Evolutionary conservation across 768 basidiomycete species (phyloP), one percentile per base, ranked within the genome.

Genomic region (Termitomyces sp.): DNA sequence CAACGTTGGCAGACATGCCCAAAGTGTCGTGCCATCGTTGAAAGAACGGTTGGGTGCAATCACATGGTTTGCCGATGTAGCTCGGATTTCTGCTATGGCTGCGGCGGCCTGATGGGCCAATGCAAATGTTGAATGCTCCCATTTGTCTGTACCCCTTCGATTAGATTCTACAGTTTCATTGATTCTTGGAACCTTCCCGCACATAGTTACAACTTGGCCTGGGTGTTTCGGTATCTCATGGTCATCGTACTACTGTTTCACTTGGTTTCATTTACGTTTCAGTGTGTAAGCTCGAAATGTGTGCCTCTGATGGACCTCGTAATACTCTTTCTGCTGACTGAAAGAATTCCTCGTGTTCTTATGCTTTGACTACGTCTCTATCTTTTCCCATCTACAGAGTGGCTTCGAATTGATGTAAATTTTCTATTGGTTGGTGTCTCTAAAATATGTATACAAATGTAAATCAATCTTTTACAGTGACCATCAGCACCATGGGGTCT

Each of bases 1-100:
- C 59, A 78, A 42, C 72, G 72, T 9, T 87, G 83, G 85, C 82
- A 86, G 62, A 85, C 81, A 0, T 88, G 86, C 64, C 85, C 85
- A 0, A 73, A 75, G 5, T 88, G 86, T 63, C 63, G 70, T 16
- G 71, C 76, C 6, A 73, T 87, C 47, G 75, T 87, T 32, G 86
- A 88, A 60, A 74, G 84, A 22, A 68, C 68, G 10, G 62, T 71
- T 4, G 86, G 86, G 0, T 87, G 86, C 57, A 83, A 79, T 65
- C 86, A 88, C 53, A 87, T 88, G 70, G 81, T 77, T n/a, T 88
- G 86, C 60, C 73, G 74, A 20, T 86, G 85, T 63, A 67, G 72
- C 14, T 69, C 76, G 0, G 66, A 87, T 60, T 87, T 88, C 67
- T 88, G 86, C 63, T 87, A 89, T 64, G 56, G 83, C 10, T 90